phyloP scores from a whole-genome alignment of 2,329 filamentous ascomycete genomes.

The Eutypella sp. region DNA sequence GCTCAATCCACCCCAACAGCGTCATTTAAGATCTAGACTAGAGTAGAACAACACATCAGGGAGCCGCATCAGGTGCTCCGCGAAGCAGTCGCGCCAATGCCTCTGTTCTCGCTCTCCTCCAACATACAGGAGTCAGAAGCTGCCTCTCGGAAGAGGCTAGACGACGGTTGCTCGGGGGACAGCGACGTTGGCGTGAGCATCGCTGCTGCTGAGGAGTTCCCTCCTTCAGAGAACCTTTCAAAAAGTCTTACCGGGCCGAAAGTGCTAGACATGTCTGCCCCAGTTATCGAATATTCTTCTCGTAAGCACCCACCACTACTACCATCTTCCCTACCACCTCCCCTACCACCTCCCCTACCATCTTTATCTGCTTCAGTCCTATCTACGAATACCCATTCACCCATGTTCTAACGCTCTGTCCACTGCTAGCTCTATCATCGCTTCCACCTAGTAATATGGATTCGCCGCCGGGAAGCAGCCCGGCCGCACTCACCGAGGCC shows the following conservation, averaged over 20 bases:
- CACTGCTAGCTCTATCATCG: conserved; percentile 9
- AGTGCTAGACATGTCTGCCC: conserved; percentile 10
- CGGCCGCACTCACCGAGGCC: conserved; percentile 36
- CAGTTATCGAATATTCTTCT: conserved; percentile 8
- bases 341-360: conserved; percentile 4
- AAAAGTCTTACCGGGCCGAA: conserved; percentile 7
- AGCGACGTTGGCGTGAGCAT: conserved; percentile 5
- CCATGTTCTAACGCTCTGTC: conserved; percentile 8
- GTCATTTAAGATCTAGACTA: no score
- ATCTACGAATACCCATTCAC: no score
- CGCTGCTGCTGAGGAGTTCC: conserved; percentile 17
- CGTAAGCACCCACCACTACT: conserved; percentile 13
- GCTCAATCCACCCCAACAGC: no score
- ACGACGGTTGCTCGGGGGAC: conserved; percentile 38
- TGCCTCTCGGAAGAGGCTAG: conserved; percentile 39
- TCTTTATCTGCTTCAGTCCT: no score
- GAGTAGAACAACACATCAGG: no score
- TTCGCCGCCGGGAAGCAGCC: conserved; percentile 22
- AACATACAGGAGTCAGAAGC: conserved; percentile 43
- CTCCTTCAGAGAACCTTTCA: conserved; percentile 13
- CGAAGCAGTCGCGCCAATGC: conserved; percentile 32
- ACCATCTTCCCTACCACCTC: not conserved
- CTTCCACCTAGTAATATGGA: conserved; percentile 16
- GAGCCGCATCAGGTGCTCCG: conserved; percentile 5
- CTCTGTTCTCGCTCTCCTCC: conserved; percentile 41